phyloP scores from a whole-genome alignment of 805 yeast genomes.

The Candida krabiensis region DNA sequence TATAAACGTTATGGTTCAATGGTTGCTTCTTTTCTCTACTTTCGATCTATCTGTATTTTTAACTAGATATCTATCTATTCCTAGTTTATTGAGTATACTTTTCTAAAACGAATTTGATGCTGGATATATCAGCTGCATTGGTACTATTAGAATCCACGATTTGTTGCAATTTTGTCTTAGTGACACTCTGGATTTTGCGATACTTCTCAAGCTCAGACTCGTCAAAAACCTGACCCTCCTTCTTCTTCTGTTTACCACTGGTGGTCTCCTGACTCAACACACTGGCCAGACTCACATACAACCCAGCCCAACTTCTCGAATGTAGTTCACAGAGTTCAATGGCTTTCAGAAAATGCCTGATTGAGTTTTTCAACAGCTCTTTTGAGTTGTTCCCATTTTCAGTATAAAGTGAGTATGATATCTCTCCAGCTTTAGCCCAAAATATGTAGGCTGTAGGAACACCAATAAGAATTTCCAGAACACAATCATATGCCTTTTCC shows the following conservation, averaged over 20 bases:
- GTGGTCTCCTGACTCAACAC: constrained; percentile 5
- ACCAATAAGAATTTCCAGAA: constrained; percentile 67
- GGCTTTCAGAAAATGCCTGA: constrained; percentile 60
- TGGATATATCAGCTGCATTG: constrained; percentile 35
- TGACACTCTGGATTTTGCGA: constrained; percentile 35
- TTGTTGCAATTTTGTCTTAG: constrained; percentile 36
- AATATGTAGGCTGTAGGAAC: constrained; percentile 70
- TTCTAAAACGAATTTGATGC: constrained; percentile 34
- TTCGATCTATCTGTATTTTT: not conserved
- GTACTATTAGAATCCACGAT: constrained; percentile 30
- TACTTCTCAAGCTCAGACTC: constrained; percentile 25
- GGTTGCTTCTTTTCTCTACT: not conserved
- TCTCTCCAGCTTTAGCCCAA: constrained; percentile 63
- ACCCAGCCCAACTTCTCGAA: constrained; percentile 54
- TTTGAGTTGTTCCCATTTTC: constrained; percentile 3
- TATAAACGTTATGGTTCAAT: too few relatives aligned
- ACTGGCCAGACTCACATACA: constrained; percentile 19
- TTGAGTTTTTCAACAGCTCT: constrained; percentile 21
- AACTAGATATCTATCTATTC: not conserved
- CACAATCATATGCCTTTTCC: constrained; percentile 64
- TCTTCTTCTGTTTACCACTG: constrained; percentile 6
- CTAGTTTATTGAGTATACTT: constrained; percentile 1
- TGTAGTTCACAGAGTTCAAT: constrained; percentile 75
- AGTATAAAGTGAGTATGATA: constrained; percentile 25
- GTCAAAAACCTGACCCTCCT: not conserved